phyloP scores from a whole-genome alignment of 768 basidiomycete species.

The Mycena venus region DNA sequence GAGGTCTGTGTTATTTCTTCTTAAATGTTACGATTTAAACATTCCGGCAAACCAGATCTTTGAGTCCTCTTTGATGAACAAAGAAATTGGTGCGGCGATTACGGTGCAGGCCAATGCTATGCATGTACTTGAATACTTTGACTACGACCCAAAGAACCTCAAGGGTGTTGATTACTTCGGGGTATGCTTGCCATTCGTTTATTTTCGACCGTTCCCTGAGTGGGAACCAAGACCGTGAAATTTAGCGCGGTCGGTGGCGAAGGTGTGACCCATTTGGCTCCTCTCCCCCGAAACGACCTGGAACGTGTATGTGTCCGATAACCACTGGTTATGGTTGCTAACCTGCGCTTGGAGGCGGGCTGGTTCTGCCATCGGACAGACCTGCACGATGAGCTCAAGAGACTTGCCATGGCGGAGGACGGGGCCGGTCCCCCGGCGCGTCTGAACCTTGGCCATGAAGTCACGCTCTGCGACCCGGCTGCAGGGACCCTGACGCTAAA shows the following conservation, averaged over 20 bases:
- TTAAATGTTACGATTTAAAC: no score
- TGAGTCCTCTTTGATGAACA: conserved; percentile 30
- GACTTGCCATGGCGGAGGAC: conserved; percentile 3
- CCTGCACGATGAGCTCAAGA: conserved; percentile 29
- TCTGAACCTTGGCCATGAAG: conserved; percentile 20
- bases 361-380: conserved; percentile 22
- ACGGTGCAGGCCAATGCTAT: conserved; percentile 27
- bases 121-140: conserved; percentile 21
- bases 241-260: conserved; percentile 15
- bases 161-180: conserved; percentile 25
- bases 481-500: conserved; percentile 13
- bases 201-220: no score
- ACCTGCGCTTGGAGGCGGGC: neutral
- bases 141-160: conserved; percentile 14
- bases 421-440: neutral
- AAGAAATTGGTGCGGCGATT: conserved; percentile 26
- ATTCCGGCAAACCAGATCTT: no score
- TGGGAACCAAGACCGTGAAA: conserved; percentile 9
- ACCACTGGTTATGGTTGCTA: neutral
- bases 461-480: conserved; percentile 13
- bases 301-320: neutral
- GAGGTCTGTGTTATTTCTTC: conserved; percentile 12
- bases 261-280: neutral
- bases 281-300: neutral
- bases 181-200: neutral